A percentile compares a stretch with the other conserved stretches of the same genome.
These are phyloP conservation scores for Nitzschia sp. DNA, from an alignment of 108 stramenopile genomes.

Conservation along the genomic window DNA sequence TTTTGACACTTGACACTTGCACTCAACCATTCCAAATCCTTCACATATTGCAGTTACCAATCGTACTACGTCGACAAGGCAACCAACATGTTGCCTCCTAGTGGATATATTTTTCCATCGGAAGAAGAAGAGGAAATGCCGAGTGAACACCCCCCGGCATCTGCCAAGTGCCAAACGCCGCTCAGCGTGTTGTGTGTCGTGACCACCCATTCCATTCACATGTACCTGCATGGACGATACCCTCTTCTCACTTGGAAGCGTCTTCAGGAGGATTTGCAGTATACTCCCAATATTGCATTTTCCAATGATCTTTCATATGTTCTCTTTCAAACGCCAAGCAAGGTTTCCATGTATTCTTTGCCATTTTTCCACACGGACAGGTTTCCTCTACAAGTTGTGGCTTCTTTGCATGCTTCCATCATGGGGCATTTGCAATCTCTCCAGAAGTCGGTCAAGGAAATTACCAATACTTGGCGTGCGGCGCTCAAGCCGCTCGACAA, in stretches of 20 bases:
- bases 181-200: slow-evolving; percentile 68
- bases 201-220: slow-evolving; percentile 40
- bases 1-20: background rate
- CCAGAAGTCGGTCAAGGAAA: slow-evolving; percentile 37
- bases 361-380: slow-evolving; percentile 53
- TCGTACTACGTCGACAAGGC: slow-evolving; percentile 42
- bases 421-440: slow-evolving; percentile 47
- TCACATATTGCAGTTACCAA: slow-evolving; percentile 26
- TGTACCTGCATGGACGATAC: slow-evolving; percentile 78
- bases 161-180: slow-evolving; percentile 37
- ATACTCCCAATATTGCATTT: slow-evolving; percentile 1
- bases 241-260: slow-evolving; percentile 29
- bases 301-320: slow-evolving; percentile 31
- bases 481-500: slow-evolving; percentile 71
- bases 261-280: background rate
- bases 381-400: slow-evolving; percentile 61
- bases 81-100: slow-evolving; percentile 42
- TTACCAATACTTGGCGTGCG: slow-evolving; percentile 55
- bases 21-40: background rate
- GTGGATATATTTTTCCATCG: slow-evolving; percentile 18
- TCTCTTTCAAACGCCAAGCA: slow-evolving; percentile 5
- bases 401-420: slow-evolving; percentile 61
- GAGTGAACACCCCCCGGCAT: too few relatives aligned
- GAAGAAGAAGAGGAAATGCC: slow-evolving; percentile 22
- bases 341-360: slow-evolving; percentile 41